Base-by-base conservation (phyloP, 2,329 filamentous ascomycete genomes). In the Geosmithia flava region DNA sequence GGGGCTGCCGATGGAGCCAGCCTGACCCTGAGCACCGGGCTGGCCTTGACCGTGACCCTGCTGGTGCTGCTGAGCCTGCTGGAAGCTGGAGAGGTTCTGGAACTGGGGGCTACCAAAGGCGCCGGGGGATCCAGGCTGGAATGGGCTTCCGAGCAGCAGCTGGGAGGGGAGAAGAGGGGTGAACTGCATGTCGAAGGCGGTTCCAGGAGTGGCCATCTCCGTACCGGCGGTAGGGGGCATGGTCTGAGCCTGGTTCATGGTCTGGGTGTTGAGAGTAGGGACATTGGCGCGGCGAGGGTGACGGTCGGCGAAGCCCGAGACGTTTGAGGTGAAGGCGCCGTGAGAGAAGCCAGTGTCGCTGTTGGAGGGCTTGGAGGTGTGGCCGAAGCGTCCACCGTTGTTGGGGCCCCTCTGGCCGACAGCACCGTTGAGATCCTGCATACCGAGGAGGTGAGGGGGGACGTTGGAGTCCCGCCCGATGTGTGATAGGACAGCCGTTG, bases 131-230 rank as follows among this genome's bases (percentile, higher is more conserved):
- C 90, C 93, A 15, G 93, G 89, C 68, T 97, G 93, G 69, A 97
- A 97, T 17, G 93, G 93, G 66, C 89, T 96, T 45, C 93, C 93
- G 46, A 97, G 83, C 23, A 98, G 80, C 57, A 98, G 75, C 68
- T 96, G 88, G 33, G 91, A 97, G 37, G 93, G 93, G 39, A 98
- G 80, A 55, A 98, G 77, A 54, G 93, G 91, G 11, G 93, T 96
- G 68, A 96, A 97, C 69, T 97, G 93, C 91, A 97, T 96, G 62
- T 97, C 93, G 62, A 89, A 95, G 42, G 79, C 88, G 47, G 88
- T 91, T 42, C 86, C 89, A 16, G 93, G 90, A 20, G 86, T 91
- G 55, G 85, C 75, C 79, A 95, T 80, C 54, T 95, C 89, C 58
- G 76, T 78, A 51, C 69, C 72, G 62, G 75, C 80, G 59, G 77